These are phyloP conservation scores for Neonectria ditissima DNA, from an alignment of 2,329 filamentous ascomycete genomes.

Conservation along the genomic window DNA sequence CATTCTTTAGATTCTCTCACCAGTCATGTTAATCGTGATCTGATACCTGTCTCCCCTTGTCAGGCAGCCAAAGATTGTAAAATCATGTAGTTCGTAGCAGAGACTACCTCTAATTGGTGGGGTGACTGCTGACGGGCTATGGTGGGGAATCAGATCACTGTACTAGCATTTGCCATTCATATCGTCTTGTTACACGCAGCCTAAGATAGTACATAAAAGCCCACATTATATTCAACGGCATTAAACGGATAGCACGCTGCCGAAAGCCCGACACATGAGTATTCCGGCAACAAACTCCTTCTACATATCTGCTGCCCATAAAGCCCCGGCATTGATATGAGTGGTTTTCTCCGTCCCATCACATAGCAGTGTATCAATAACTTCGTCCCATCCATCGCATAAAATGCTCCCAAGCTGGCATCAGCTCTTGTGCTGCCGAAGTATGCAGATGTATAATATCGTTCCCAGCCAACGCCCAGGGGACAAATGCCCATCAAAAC, in stretches of 20 bases:
- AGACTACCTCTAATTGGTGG: neutral
- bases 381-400: conserved; percentile 30
- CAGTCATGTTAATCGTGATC: too few relatives aligned
- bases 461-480: conserved; percentile 39
- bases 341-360: conserved; percentile 30
- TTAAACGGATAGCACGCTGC: conserved; percentile 35
- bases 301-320: conserved; percentile 38
- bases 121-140: neutral
- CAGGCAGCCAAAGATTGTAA: neutral
- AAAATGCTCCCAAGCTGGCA: conserved; percentile 32
- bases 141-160: neutral
- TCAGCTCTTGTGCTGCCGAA: conserved; percentile 41
- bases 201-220: conserved; percentile 6
- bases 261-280: conserved; percentile 28
- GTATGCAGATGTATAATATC: conserved; percentile 36
- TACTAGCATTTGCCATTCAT: neutral
- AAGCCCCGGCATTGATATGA: conserved; percentile 35
- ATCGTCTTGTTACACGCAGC: neutral
- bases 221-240: conserved; percentile 43
- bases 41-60: too few relatives aligned
- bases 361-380: conserved; percentile 36
- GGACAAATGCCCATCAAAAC: conserved; percentile 29
- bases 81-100: neutral
- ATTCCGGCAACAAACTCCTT: conserved; percentile 37
- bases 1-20: too few relatives aligned